Evolutionary conservation across 2,329 filamentous ascomycete genomes (phyloP).

Genomic region (Colletotrichum australisinense): DNA sequence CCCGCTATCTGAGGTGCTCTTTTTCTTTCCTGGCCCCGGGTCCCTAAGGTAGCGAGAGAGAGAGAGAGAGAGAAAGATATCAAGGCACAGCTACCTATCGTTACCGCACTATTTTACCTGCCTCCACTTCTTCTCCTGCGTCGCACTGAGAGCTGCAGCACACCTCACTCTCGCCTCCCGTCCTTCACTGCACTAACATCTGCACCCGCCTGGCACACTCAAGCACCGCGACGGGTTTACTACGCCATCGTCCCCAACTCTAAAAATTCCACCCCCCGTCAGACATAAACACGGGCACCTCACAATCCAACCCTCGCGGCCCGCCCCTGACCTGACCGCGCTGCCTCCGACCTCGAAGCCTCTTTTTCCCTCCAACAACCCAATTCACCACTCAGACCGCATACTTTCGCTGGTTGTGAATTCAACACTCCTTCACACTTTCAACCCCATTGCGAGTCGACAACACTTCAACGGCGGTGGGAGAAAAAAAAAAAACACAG

Average conservation of each 20-base stretch:
- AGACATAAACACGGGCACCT: slow-evolving; percentile 30
- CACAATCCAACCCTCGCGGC: slow-evolving; percentile 30
- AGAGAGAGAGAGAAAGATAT: neutral
- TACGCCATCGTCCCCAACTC: slow-evolving; percentile 36
- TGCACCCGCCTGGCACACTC: slow-evolving; percentile 22
- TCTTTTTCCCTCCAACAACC: slow-evolving; percentile 15
- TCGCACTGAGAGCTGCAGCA: neutral
- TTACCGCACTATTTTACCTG: neutral
- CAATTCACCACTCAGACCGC: slow-evolving; percentile 12
- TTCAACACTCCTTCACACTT: neutral
- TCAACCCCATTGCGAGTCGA: slow-evolving; percentile 12
- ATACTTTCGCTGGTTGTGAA: neutral
- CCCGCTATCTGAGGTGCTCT: neutral
- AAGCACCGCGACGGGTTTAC: slow-evolving; percentile 29
- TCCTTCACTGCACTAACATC: neutral
- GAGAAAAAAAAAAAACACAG: neutral
- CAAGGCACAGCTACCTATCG: neutral
- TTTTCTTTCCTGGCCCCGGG: neutral
- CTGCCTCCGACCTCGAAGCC: slow-evolving; percentile 11
- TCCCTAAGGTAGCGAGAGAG: neutral
- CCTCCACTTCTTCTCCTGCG: neutral
- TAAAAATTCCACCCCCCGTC: slow-evolving; percentile 35
- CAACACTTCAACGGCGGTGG: neutral
- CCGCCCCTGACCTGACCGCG: slow-evolving; percentile 29
- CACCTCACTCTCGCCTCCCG: neutral